Conservation (phyloP, 371 early-diverging fungal species). For the Syncephalastrum monosporum region DNA sequence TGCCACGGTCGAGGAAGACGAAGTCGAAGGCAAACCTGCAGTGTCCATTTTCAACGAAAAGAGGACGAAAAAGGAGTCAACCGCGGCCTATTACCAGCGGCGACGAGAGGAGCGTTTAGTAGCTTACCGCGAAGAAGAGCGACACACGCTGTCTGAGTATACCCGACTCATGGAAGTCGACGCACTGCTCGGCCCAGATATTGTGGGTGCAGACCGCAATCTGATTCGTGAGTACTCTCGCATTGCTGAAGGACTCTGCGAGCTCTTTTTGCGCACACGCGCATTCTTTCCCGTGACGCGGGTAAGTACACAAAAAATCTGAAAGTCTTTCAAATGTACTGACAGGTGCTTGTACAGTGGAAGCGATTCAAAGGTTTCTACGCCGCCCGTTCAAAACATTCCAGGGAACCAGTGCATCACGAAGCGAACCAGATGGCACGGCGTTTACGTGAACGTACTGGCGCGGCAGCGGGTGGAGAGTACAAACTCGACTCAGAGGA, state of each 20-base stretch:
- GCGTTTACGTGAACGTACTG: constrained; percentile 26
- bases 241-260: constrained; percentile 45
- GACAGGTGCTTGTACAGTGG: constrained; percentile 6
- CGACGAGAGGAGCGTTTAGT: too few relatives aligned
- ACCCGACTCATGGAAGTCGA: constrained; percentile 37
- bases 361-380: constrained; percentile 32
- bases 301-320: constrained; percentile 22
- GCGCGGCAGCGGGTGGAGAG: constrained; percentile 6
- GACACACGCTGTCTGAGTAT: constrained; percentile 13
- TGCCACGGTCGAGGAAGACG: not conserved
- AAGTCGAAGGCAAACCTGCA: constrained; percentile 6
- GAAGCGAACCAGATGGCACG: constrained; percentile 36
- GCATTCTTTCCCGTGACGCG: constrained; percentile 58
- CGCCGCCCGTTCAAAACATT: constrained; percentile 6
- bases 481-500: constrained; percentile 14
- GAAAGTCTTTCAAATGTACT: not conserved
- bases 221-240: constrained; percentile 52
- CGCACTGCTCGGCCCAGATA: constrained; percentile 18
- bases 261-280: constrained; percentile 48
- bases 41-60: constrained; percentile 30
- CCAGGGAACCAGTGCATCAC: not conserved
- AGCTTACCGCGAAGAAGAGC: too few relatives aligned
- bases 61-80: constrained; percentile 26
- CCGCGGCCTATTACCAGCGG: too few relatives aligned
- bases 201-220: constrained; percentile 20